phyloP scores from a whole-genome alignment of 2,329 filamentous ascomycete species.

The Colletotrichum sidae region DNA sequence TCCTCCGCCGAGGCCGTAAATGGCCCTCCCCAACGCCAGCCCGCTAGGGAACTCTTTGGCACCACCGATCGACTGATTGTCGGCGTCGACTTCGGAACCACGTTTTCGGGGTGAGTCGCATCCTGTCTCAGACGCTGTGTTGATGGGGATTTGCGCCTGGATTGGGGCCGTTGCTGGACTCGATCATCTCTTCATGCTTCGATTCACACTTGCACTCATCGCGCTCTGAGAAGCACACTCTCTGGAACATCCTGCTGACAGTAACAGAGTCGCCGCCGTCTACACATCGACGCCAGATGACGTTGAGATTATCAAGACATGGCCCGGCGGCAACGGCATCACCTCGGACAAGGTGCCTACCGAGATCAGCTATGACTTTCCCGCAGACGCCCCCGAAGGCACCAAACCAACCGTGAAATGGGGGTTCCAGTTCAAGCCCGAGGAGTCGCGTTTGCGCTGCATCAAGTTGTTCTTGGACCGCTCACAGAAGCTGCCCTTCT shows the following conservation, averaged over 20 bases:
- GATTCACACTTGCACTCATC: neutral
- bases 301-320: slow-evolving; percentile 85
- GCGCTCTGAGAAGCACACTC: too few species aligned
- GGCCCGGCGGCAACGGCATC: slow-evolving; percentile 86
- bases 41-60: slow-evolving; percentile 62
- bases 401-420: slow-evolving; percentile 71
- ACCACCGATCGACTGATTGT: slow-evolving; percentile 76
- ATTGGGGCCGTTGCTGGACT: too few species aligned
- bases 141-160: too few species aligned
- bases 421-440: slow-evolving; percentile 86
- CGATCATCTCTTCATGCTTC: too few species aligned
- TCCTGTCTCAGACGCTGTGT: neutral
- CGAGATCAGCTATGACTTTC: slow-evolving; percentile 74
- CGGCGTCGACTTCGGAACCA: slow-evolving; percentile 87
- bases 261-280: slow-evolving; percentile 72
- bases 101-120: slow-evolving; percentile 76
- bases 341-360: slow-evolving; percentile 90
- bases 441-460: slow-evolving; percentile 80
- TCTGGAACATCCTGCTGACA: slow-evolving; percentile 19
- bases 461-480: slow-evolving; percentile 88
- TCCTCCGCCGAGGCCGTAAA: slow-evolving; percentile 73
- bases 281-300: slow-evolving; percentile 83
- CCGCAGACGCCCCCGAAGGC: slow-evolving; percentile 49
- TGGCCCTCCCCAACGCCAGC: slow-evolving; percentile 69
- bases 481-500: slow-evolving; percentile 83